A percentile compares a stretch with the other conserved stretches of the same genome.
Conservation (phyloP, 2,329 filamentous ascomycete species). For the Graphiopsis chlorocephala region DNA sequence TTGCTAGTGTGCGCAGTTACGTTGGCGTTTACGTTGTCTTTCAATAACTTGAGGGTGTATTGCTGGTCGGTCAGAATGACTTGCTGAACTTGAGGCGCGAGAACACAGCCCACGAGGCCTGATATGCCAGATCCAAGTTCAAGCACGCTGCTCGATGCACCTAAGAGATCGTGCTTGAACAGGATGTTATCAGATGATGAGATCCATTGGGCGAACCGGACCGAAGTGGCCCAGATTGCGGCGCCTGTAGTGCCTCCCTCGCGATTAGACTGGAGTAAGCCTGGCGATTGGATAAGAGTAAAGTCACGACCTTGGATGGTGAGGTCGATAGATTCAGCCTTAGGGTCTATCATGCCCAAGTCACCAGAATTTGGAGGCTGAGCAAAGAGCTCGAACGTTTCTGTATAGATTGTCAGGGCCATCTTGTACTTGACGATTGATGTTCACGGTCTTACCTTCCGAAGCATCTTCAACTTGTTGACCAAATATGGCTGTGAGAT, state of each 20-base stretch:
- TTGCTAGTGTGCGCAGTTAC: conserved; percentile 3
- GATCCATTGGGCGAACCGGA: conserved; percentile 78
- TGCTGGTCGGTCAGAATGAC: conserved; percentile 85
- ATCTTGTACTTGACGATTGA: not conserved
- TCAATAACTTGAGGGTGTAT: conserved; percentile 76
- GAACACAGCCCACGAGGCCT: conserved; percentile 68
- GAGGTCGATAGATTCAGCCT: conserved; percentile 51
- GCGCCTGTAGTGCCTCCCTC: conserved; percentile 72
- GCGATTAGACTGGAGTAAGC: conserved; percentile 73
- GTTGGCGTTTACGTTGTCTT: conserved; percentile 71
- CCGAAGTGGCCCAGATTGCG: conserved; percentile 88
- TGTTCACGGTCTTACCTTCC: not conserved
- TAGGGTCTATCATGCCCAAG: conserved; percentile 80
- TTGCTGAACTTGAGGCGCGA: conserved; percentile 59
- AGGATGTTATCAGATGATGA: conserved; percentile 62
- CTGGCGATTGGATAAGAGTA: conserved; percentile 77
- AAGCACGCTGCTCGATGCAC: conserved; percentile 58
- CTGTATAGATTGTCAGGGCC: conserved; percentile 48
- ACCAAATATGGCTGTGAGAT: conserved; percentile 20
- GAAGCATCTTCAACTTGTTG: conserved; percentile 18
- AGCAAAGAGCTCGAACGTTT: conserved; percentile 85
- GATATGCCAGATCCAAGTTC: conserved; percentile 90
- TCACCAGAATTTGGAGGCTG: conserved; percentile 39
- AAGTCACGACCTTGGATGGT: conserved; percentile 68
- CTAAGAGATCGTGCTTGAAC: conserved; percentile 52